Base-by-base conservation (phyloP, 2,329 filamentous ascomycete genomes). In the Acarospora socialis region DNA sequence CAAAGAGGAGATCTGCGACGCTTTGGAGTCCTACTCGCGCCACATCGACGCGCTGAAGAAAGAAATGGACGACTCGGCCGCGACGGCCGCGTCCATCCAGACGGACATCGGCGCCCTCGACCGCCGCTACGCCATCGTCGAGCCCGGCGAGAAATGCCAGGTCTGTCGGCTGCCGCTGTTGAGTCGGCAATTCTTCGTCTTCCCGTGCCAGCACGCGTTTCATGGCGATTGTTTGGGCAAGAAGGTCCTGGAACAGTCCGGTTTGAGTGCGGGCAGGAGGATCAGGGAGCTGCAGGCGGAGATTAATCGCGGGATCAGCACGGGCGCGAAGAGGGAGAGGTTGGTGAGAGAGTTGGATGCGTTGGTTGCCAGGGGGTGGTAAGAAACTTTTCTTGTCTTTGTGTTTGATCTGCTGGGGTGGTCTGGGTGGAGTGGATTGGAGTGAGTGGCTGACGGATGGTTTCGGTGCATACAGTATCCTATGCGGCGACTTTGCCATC, bases 141-240 rank as follows among this genome's bases (percentile, higher is more conserved):
- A 94, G 52, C 87, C 90, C 0, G 90, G 90, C 0, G 90, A 98
- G 62, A 77, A 82, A 51, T 98, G 90, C 55, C 92, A 87, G 59
- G 73, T 79, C 2, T 98, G 90, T 50, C 73, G 76, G 0, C 58
- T 95, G 34, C 90, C 90, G 7, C 60, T 98, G 33, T 66, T 98
- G 10, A 86, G 81, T 49, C 63, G 86, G 33, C 86, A 94, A 47
- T 98, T 98, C 57, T 98, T 95, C 46, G 90, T 98, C 12, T 98
- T 98, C 44, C 90, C 90, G 4, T 98, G 90, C 55, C 90, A 98
- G 61, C 90, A 98, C 56, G 81, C 86, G 3, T 98, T 98, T 50
- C 90, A 98, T 55, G 87, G 81, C 24, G 90, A 98, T 52, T 98
- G 90, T 53, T 59, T 98, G 29, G 87, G 83, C 0, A 77, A 73